Percentiles rank a stretch among this genome's conserved stretches.
Evolutionary conservation across 345 rosid species (phyloP).

Genomic region (Syzygium aqueum): DNA sequence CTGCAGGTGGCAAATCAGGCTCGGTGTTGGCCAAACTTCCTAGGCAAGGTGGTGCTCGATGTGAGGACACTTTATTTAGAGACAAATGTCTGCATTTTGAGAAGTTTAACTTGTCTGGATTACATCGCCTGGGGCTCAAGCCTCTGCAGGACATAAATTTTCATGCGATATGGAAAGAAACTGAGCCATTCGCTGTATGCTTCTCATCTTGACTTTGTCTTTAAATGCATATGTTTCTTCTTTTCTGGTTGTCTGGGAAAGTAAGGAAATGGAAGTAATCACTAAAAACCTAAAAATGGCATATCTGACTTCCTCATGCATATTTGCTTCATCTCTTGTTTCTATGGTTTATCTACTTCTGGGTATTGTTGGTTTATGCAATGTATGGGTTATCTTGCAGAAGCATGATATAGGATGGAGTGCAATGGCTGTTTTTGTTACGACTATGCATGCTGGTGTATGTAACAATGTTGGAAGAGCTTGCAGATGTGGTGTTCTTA

Average conservation of each 20-base stretch:
- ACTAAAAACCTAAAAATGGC: neutral
- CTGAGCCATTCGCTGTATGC: slow-evolving; percentile 54
- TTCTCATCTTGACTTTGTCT: slow-evolving; percentile 1
- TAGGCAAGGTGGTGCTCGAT: slow-evolving; percentile 7
- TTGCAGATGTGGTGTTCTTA: neutral
- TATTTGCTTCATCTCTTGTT: neutral
- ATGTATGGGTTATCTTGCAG: neutral
- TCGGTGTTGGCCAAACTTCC: slow-evolving; percentile 2
- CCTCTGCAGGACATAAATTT: slow-evolving; percentile 39
- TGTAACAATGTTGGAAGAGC: neutral
- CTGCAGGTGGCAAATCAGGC: slow-evolving; percentile 19
- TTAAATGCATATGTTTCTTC: neutral
- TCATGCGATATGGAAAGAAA: slow-evolving; percentile 49
- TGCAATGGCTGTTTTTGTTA: neutral
- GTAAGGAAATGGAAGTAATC: neutral
- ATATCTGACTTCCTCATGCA: neutral
- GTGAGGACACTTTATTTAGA: slow-evolving; percentile 7
- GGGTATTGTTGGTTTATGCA: neutral
- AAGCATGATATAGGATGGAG: neutral
- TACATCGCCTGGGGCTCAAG: slow-evolving; percentile 55
- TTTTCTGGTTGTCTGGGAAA: neutral
- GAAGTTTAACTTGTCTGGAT: slow-evolving; percentile 58
- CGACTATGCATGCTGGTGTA: neutral
- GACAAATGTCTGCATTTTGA: slow-evolving; percentile 44
- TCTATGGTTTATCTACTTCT: neutral